phyloP scores from a whole-genome alignment of 495 filamentous ascomycete genomes.

The Chaetomium fimeti region DNA sequence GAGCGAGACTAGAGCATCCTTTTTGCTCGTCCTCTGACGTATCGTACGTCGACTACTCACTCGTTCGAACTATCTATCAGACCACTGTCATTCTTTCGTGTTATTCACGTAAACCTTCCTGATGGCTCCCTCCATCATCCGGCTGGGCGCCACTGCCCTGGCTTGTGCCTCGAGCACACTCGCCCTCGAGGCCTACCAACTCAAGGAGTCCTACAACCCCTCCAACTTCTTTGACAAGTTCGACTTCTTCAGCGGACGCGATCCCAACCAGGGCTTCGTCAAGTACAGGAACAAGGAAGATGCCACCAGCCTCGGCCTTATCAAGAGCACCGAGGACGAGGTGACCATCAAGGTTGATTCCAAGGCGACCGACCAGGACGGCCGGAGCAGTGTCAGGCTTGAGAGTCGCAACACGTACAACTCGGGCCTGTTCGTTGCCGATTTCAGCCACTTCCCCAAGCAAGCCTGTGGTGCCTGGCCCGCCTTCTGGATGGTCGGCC shows the following conservation, averaged over 20 bases:
- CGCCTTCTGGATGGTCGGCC: constrained; percentile 69
- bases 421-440: constrained; percentile 66
- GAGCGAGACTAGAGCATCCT: constrained; percentile 36
- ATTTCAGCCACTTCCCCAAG: constrained; percentile 69
- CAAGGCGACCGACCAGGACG: constrained; percentile 33
- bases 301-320: constrained; percentile 55
- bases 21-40: constrained; percentile 50
- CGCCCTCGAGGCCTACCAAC: constrained; percentile 37
- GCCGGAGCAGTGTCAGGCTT: constrained; percentile 66
- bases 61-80: constrained; percentile 33
- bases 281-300: constrained; percentile 55
- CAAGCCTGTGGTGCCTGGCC: constrained; percentile 61
- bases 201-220: constrained; percentile 47
- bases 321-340: constrained; percentile 47
- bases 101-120: constrained; percentile 12
- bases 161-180: constrained; percentile 36
- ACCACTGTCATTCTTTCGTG: constrained; percentile 26
- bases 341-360: constrained; percentile 53
- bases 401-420: constrained; percentile 64
- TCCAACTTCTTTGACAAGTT: constrained; percentile 56
- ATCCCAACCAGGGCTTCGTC: constrained; percentile 68
- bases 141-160: constrained; percentile 43
- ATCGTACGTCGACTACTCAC: constrained; percentile 49
- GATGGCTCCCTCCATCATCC: constrained; percentile 47
- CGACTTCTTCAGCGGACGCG: constrained; percentile 47